Percentiles rank a stretch among this genome's conserved stretches.
Conservation (phyloP, 139 green algal species). For the Ostreobium quekettii region DNA sequence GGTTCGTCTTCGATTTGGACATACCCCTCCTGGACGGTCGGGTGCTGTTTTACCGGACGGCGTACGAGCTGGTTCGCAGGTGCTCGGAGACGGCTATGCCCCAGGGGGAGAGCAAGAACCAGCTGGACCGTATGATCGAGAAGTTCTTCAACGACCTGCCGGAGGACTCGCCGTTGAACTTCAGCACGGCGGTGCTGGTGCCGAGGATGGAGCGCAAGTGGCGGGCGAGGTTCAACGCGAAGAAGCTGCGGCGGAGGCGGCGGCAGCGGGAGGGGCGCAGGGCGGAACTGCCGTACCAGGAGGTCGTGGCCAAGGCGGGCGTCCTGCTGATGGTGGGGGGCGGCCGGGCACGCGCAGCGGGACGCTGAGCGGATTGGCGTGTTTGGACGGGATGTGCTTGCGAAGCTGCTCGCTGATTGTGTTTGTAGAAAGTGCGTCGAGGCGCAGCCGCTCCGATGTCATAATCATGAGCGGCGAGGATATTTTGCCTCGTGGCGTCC, state of each 20-base stretch:
- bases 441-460: too few relatives aligned
- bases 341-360: too few relatives aligned
- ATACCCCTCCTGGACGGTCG: constrained; percentile 54
- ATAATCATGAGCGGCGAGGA: too few relatives aligned
- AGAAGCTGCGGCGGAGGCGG: constrained; percentile 19
- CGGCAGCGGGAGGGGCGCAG: background rate
- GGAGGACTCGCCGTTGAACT: constrained; percentile 54
- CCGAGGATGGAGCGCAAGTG: constrained; percentile 62
- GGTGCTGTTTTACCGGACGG: constrained; percentile 55
- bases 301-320: background rate
- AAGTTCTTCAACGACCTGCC: constrained; percentile 46
- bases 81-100: constrained; percentile 54
- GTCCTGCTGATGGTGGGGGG: background rate
- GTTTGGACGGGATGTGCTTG: too few relatives aligned
- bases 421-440: too few relatives aligned
- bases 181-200: constrained; percentile 54
- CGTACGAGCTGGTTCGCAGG: constrained; percentile 55
- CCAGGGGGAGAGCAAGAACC: constrained; percentile 39
- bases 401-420: too few relatives aligned
- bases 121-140: constrained; percentile 56
- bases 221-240: constrained; percentile 43
- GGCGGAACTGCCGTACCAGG: background rate
- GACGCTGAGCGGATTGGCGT: too few relatives aligned
- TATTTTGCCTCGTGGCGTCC: too few relatives aligned
- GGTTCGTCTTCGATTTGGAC: constrained; percentile 67